phyloP scores from a whole-genome alignment of 306 rosid genomes.

The Ceratonia siliqua region DNA sequence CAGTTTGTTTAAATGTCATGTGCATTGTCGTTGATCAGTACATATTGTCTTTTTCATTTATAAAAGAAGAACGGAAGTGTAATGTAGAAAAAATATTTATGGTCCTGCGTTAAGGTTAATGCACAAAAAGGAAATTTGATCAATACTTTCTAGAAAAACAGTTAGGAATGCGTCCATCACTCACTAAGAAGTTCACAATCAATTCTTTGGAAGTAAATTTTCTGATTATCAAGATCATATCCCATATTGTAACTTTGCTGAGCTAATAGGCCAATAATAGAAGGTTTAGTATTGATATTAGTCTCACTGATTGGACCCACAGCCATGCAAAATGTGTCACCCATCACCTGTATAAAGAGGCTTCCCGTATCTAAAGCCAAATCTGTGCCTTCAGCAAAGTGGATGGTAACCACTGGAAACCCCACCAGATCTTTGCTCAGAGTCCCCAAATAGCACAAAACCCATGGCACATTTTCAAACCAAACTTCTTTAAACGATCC shows the following conservation, averaged over 20 bases:
- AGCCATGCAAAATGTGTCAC: slow-evolving; percentile 32
- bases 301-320: not conserved
- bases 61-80: not conserved
- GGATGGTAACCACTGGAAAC: slow-evolving; percentile 44
- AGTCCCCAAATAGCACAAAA: slow-evolving; percentile 37
- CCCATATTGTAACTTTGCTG: slow-evolving; percentile 52
- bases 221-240: slow-evolving; percentile 28
- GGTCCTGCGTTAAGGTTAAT: not conserved
- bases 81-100: not conserved
- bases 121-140: not conserved
- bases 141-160: not conserved
- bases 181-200: slow-evolving; percentile 46
- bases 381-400: slow-evolving; percentile 43
- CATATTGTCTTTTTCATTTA: no score
- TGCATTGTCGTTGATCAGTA: no score
- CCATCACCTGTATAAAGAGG: slow-evolving; percentile 12
- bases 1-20: no score
- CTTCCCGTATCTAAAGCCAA: slow-evolving; percentile 39
- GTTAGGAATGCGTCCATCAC: not conserved
- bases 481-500: not conserved
- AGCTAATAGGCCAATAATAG: slow-evolving; percentile 42
- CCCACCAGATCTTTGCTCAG: slow-evolving; percentile 35
- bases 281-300: not conserved
- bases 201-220: slow-evolving; percentile 43
- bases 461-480: not conserved